Evolutionary conservation across 1,139 yeast genomes (phyloP), one percentile per base, ranked within the genome.

Genomic region (Yamadazyma epiphylla): DNA sequence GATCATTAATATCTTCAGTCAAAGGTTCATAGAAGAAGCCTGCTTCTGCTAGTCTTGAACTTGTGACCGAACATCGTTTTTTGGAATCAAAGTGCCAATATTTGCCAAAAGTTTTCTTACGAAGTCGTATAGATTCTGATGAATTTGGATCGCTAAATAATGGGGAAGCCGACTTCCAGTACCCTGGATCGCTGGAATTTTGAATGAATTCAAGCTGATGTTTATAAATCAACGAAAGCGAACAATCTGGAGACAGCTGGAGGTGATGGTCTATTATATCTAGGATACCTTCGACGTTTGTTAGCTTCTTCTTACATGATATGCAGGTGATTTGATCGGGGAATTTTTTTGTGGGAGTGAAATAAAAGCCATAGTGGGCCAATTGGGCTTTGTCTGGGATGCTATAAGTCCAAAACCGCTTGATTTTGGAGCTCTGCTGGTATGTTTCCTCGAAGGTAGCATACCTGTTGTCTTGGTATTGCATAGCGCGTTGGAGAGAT

Each of bases 331-430:
- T 70, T 37, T 70, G 70, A 50, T 62, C 77, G n/a, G 50, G 53
- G 33, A 62, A 52, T 24, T 55, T 51, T 37, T 57, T 60, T 1
- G 70, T 64, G 2, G 95, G 94, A 10, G 75, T 64, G 52, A 69
- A 84, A 47, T 67, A 79, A 52, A 86, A 85, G 1, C 96, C 96
- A 16, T 75, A 66, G 21, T 66, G 69, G 1, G 87, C 85, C 13
- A 55, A 34, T 5, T 38, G 29, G 11, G 39, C 45, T 13, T 38
- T 35, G 13, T 36, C 36, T 12, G 51, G 51, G 9, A 29, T 22
- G 4, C 41, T 41, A 20, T 38, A 29, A 5, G 39, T 29, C 51
- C 57, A 53, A 17, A 36, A 41, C 19, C 39, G 41, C 13, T 37
- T 32, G 24, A 27, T 39, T 29, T 30, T 39, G 30, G 35, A 27